Evolutionary conservation across 352 stramenopile species (phyloP), one percentile per base, ranked within the genome.

Genomic region (Pilasporangium apinafurcum): DNA sequence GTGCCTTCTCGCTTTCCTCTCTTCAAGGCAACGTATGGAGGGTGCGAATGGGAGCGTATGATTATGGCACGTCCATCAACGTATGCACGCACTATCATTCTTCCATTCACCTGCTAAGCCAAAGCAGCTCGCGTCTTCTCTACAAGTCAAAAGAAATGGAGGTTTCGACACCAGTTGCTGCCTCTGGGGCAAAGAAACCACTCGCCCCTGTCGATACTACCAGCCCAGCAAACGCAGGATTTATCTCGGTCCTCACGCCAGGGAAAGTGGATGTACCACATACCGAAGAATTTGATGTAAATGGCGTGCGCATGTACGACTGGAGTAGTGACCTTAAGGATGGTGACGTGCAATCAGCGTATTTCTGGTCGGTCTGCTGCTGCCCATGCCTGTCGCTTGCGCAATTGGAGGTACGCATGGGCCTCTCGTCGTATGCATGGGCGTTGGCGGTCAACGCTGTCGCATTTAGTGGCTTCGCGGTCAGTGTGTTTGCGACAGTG

Each of bases 191-290:
- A n/a, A n/a, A n/a, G n/a, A n/a, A n/a, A n/a, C n/a, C n/a, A n/a
- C n/a, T n/a, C n/a, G n/a, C n/a, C n/a, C n/a, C n/a, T n/a, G n/a
- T n/a, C n/a, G n/a, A n/a, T n/a, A n/a, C n/a, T n/a, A n/a, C n/a
- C n/a, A n/a, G n/a, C n/a, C n/a, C n/a, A n/a, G n/a, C n/a, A n/a
- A n/a, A n/a, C n/a, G n/a, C n/a, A n/a, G 42, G 42, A n/a, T 49
- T 49, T 33, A 33, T 49, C 22, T 49, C 42, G 14, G 40, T 49
- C n/a, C 33, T 49, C 42, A 49, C 42, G 21, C 42, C 42, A n/a
- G 42, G 40, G n/a, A 49, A 49, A 33, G 40, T 22, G 16, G 25
- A 33, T 33, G 42, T 40, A 22, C 30, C 21, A 17, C 30, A 39
- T 9, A 49, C 30, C 31, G 42, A 49, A 25, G 42, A 49, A 33